Conservation (phyloP, 352 stramenopile species). For the Phytophthora fragariae region DNA sequence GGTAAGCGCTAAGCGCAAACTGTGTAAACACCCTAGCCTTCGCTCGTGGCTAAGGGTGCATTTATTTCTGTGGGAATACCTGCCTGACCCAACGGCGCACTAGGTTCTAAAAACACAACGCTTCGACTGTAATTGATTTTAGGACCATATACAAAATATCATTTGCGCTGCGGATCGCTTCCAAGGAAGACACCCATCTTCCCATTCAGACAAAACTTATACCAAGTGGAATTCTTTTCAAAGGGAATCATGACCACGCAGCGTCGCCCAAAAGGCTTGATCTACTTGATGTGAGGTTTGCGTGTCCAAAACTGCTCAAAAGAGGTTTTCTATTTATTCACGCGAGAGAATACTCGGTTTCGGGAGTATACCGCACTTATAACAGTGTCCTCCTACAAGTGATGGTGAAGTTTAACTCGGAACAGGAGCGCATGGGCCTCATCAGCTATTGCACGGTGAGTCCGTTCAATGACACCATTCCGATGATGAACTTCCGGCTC, state of each 20-base stretch:
- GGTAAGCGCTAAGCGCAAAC: too few species aligned
- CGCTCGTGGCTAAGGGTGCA: too few species aligned
- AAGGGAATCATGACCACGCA: constrained; percentile 16
- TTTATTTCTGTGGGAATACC: too few species aligned
- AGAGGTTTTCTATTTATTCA: not conserved
- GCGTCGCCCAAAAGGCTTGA: constrained; percentile 8
- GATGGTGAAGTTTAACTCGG: constrained; percentile 10
- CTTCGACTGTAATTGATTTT: constrained; percentile 13
- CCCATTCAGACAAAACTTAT: constrained; percentile 11
- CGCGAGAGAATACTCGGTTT: not conserved
- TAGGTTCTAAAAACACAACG: constrained; percentile 18
- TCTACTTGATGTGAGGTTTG: constrained; percentile 14
- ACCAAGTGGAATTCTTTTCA: constrained; percentile 5
- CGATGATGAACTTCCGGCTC: constrained; percentile 17
- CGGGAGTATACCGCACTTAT: not conserved
- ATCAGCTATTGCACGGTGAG: constrained; percentile 8
- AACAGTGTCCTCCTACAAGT: constrained; percentile 21
- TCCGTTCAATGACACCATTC: constrained; percentile 12
- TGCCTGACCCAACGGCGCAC: too few species aligned
- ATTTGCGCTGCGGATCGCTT: constrained; percentile 20
- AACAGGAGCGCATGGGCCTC: not conserved
- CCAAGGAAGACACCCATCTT: constrained; percentile 12
- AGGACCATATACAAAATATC: constrained; percentile 19
- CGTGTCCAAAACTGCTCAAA: constrained; percentile 19
- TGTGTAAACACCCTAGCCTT: too few species aligned